Evolutionary conservation across 257 asterid species (phyloP).

Genomic region (Striga asiatica): DNA sequence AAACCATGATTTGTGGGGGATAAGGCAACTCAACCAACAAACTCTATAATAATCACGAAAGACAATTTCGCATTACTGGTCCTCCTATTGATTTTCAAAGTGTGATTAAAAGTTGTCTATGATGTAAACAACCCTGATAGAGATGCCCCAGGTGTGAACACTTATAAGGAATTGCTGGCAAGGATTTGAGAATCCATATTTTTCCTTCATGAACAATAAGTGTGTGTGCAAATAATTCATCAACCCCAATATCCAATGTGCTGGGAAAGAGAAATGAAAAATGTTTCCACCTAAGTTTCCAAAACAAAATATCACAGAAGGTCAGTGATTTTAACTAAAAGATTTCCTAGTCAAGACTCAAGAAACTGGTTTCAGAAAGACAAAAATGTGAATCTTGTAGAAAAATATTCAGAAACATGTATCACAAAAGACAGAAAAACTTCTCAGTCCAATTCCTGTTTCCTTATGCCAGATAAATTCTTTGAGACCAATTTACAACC

Average conservation of each 20-base stretch:
- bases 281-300: neutral
- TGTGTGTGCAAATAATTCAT: too few relatives aligned
- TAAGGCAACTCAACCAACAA: neutral
- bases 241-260: neutral
- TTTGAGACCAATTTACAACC: neutral
- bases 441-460: neutral
- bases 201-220: too few relatives aligned
- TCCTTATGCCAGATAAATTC: neutral
- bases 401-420: neutral
- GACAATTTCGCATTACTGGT: neutral
- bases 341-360: neutral
- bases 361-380: neutral
- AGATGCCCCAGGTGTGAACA: too few relatives aligned
- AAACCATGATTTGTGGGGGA: neutral
- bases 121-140: too few relatives aligned
- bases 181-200: too few relatives aligned
- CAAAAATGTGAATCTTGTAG: neutral
- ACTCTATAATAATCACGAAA: neutral
- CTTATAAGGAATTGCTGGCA: too few relatives aligned
- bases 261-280: neutral
- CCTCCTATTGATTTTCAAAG: neutral
- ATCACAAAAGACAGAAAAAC: neutral
- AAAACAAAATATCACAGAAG: constrained; percentile 1
- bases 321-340: neutral
- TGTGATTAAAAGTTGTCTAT: too few relatives aligned